phyloP scores from a whole-genome alignment of 192 early-diverging fungal species.

The Obelidium mucronatum region DNA sequence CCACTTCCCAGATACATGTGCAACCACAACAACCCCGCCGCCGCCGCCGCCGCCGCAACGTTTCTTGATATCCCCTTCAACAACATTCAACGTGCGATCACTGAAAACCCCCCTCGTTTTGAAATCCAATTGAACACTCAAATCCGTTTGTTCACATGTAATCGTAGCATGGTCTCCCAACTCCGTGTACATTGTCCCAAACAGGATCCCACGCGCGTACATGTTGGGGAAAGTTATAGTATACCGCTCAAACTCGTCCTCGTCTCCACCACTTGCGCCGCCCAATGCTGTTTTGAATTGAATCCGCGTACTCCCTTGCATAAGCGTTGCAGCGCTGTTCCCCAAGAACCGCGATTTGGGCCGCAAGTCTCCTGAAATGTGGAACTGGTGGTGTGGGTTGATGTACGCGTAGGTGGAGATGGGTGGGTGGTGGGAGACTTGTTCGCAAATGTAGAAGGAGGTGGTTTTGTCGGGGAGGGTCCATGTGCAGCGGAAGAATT shows the following conservation, averaged over 20 bases:
- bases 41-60: background rate
- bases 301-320: conserved; percentile 67
- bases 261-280: conserved; percentile 67
- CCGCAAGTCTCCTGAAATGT: conserved; percentile 55
- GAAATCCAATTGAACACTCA: conserved; percentile 44
- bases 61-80: conserved; percentile 66
- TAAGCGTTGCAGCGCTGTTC: conserved; percentile 73
- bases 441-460: conserved; percentile 89
- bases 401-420: conserved; percentile 75
- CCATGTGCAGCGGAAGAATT: conserved; percentile 86
- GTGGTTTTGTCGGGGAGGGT: conserved; percentile 57
- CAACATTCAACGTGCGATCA: conserved; percentile 72
- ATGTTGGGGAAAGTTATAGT: conserved; percentile 67
- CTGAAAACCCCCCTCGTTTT: conserved; percentile 62
- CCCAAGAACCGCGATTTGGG: conserved; percentile 70
- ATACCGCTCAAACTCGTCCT: conserved; percentile 68
- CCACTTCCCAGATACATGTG: conserved; percentile 77
- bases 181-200: conserved; percentile 68
- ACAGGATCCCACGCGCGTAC: conserved; percentile 71
- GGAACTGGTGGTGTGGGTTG: conserved; percentile 65
- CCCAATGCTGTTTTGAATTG: conserved; percentile 11
- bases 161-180: conserved; percentile 66
- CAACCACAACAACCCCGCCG: background rate
- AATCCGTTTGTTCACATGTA: conserved; percentile 68
- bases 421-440: conserved; percentile 96